Evolutionary conservation across 23 red algal species (phyloP).

Genomic region (Gracilaria vermiculophylla): DNA sequence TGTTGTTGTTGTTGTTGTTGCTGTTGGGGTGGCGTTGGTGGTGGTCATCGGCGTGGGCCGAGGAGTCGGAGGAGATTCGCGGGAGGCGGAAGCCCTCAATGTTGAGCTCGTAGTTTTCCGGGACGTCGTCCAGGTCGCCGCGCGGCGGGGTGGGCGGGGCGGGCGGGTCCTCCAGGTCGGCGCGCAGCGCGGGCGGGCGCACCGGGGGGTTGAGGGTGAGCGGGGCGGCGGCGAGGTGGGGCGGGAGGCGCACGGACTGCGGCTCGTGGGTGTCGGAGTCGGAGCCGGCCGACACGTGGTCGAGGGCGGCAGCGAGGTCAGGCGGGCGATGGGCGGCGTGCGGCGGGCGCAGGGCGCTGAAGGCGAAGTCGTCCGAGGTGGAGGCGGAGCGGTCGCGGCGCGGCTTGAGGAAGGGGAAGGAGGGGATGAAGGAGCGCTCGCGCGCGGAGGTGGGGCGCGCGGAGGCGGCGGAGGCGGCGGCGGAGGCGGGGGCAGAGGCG

Average conservation of each 20-base stretch:
- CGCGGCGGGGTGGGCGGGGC: not conserved
- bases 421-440: slow-evolving; percentile 16
- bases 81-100: slow-evolving; percentile 31
- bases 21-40: too few species aligned
- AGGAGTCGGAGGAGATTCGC: not conserved
- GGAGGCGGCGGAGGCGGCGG: not conserved
- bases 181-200: not conserved
- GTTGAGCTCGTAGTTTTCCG: slow-evolving; percentile 45
- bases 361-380: not conserved
- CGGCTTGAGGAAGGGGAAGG: slow-evolving; percentile 44
- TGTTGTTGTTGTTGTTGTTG: too few species aligned
- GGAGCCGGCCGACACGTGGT: slow-evolving; percentile 31
- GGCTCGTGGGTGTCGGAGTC: slow-evolving; percentile 47
- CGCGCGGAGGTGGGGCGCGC: not conserved
- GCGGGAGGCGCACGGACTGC: not conserved
- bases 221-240: not conserved
- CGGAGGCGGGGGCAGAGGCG: not conserved
- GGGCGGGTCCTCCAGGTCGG: not conserved
- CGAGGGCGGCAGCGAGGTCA: not conserved
- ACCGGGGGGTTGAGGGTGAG: slow-evolving; percentile 1
- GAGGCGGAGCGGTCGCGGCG: slow-evolving; percentile 22
- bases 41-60: too few species aligned
- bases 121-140: slow-evolving; percentile 55
- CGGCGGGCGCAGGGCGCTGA: not conserved
- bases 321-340: not conserved